phyloP scores from a whole-genome alignment of 1,284 basidiomycete genomes.

The Lentinus polychrous region DNA sequence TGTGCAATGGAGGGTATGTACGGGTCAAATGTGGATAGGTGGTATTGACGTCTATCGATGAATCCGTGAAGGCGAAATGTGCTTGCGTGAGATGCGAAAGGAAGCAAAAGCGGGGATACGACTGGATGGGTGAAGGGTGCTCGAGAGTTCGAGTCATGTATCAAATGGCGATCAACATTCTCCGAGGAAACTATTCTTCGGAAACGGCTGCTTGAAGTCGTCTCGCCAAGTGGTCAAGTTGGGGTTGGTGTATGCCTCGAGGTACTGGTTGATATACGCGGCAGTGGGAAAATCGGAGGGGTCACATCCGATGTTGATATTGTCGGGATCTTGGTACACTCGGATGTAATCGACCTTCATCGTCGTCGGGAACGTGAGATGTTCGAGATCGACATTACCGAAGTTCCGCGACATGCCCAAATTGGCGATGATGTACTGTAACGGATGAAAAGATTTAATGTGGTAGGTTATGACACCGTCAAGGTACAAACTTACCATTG shows the following conservation, averaged over 20 bases:
- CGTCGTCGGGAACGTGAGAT: slow-evolving; percentile 59
- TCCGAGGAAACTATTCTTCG: slow-evolving; percentile 48
- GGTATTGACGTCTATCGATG: too few species aligned
- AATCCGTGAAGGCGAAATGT: too few species aligned
- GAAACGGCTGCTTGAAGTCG: slow-evolving; percentile 54
- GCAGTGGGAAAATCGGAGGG: slow-evolving; percentile 72
- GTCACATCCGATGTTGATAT: slow-evolving; percentile 77
- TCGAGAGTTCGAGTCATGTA: too few species aligned
- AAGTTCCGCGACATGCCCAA: slow-evolving; percentile 74
- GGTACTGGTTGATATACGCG: slow-evolving; percentile 60
- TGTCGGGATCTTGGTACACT: slow-evolving; percentile 67
- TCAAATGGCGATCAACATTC: slow-evolving; percentile 35
- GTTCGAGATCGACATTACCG: slow-evolving; percentile 55
- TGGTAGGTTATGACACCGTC: slow-evolving; percentile 54
- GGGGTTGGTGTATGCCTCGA: slow-evolving; percentile 32
- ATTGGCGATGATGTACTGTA: slow-evolving; percentile 65
- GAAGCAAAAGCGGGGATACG: too few species aligned
- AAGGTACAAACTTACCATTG: slow-evolving; percentile 42
- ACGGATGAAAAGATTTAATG: background rate
- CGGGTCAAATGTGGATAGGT: too few species aligned
- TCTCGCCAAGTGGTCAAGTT: slow-evolving; percentile 34
- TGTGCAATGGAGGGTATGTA: too few species aligned
- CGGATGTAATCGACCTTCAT: slow-evolving; percentile 82
- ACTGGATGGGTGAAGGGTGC: too few species aligned
- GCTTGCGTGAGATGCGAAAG: too few species aligned